These are phyloP conservation scores for Pythium aquatile DNA, from an alignment of 352 stramenopile species.

Conservation along the genomic window DNA sequence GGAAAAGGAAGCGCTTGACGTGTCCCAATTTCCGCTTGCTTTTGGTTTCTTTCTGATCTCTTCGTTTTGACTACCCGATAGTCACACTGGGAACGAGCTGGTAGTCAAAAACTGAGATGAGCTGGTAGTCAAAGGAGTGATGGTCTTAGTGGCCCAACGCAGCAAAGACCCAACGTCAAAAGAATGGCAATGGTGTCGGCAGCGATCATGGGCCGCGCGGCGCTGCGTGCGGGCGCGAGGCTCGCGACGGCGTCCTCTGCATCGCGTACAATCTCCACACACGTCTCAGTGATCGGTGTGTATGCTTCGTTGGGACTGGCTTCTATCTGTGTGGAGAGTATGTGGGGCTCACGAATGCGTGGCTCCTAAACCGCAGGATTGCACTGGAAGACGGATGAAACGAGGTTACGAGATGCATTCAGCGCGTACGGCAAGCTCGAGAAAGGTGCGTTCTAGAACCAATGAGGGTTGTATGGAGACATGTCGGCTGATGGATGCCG, in stretches of 20 bases:
- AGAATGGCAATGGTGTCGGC: constrained; percentile 6
- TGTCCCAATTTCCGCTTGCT: constrained; percentile 13
- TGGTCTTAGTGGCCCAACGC: constrained; percentile 8
- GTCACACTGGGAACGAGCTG: background rate
- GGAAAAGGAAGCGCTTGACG: background rate
- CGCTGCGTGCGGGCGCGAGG: background rate
- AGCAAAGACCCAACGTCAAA: constrained; percentile 7
- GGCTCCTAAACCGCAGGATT: constrained; percentile 36
- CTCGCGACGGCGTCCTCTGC: background rate
- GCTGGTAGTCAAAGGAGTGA: constrained; percentile 23
- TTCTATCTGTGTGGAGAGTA: background rate
- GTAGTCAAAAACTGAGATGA: background rate
- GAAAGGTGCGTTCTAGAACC: constrained; percentile 27
- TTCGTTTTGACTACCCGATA: constrained; percentile 20
- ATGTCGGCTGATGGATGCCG: background rate
- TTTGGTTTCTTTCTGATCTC: constrained; percentile 7
- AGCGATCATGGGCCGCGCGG: background rate
- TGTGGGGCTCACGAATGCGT: constrained; percentile 2
- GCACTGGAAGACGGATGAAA: constrained; percentile 84
- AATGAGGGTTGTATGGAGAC: background rate
- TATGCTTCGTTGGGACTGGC: background rate
- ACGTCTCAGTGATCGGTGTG: constrained; percentile 27
- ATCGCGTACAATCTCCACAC: constrained; percentile 13
- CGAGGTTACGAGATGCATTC: constrained; percentile 60
- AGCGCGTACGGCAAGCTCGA: constrained; percentile 50